Evolutionary conservation across 192 early-diverging fungal genomes (phyloP), one percentile per base, ranked within the genome.

Genomic region (Dimargaris xerosporica): DNA sequence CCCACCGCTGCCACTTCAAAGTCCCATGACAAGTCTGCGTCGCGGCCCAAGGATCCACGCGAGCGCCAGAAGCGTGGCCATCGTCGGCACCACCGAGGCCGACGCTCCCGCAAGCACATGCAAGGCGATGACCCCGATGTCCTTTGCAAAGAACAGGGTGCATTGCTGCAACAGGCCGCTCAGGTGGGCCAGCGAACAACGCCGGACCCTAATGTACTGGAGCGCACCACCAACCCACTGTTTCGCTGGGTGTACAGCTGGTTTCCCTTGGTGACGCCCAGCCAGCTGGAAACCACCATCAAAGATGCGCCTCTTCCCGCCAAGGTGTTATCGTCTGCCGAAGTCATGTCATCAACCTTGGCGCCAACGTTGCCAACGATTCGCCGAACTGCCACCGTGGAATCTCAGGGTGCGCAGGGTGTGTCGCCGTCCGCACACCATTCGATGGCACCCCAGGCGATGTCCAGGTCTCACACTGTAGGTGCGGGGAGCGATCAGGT

Each of bases 161-260:
- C 28, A 41, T 0, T n/a, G 5, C 15, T 3, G 5, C 3, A 3
- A 0, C 58, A 43, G 21, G 54, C 16, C 29, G 28, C 6, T 26
- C 54, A 13, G 25, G 15, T 17, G 1, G 28, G 28, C 28, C 50
- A 52, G 19, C 34, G 34, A 39, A 7, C 34, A 21, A 21, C 46
- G 46, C 21, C 52, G 3, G 52, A 53, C 52, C 52, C 52, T 12
- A 26, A 2, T 12, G 52, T 53, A 28, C 26, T 53, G 26, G 11
- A 26, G 21, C 21, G 26, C 11, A 44, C 39, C 39, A 17, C 13
- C 17, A 60, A 60, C 58, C 58, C 58, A 17, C 34, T 60, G 58
- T 43, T 60, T 39, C 58, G 43, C 39, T 60, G 58, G 58, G 21
- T 60, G n/a, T 25, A 41, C 58, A 60, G 58, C 26, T 60, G 58